Evolutionary conservation across 2,329 filamentous ascomycete genomes (phyloP).

Genomic region (Boeremia lycopersici): DNA sequence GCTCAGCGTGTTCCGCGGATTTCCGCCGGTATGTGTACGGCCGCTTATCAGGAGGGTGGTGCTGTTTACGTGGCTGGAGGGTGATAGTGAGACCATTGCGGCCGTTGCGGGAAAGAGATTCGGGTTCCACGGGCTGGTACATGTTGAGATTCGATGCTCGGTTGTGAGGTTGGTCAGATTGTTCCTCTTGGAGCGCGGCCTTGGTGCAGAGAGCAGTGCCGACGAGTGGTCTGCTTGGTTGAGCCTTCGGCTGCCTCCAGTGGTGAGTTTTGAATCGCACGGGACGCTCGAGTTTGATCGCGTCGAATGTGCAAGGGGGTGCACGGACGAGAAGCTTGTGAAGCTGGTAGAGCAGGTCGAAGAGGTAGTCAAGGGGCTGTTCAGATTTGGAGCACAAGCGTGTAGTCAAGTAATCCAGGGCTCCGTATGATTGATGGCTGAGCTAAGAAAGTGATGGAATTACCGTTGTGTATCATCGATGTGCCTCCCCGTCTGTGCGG

Average conservation of each 20-base stretch:
- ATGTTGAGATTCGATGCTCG: neutral
- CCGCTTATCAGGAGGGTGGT: neutral
- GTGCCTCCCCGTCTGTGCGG: too few relatives aligned
- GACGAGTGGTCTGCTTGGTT: neutral
- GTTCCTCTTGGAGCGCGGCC: neutral
- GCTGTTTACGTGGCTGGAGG: neutral
- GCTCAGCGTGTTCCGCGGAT: neutral
- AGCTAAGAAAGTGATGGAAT: too few relatives aligned
- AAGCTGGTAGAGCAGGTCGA: neutral
- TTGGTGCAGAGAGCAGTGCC: neutral
- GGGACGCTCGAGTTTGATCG: neutral
- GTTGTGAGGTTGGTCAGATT: neutral
- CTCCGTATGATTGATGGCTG: too few relatives aligned
- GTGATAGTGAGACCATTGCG: neutral
- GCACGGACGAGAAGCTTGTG: neutral
- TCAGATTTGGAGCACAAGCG: neutral
- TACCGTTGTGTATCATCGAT: too few relatives aligned
- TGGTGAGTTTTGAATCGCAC: neutral
- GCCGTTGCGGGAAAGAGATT: neutral
- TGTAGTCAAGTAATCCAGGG: too few relatives aligned
- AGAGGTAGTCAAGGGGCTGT: neutral
- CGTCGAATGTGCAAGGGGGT: neutral
- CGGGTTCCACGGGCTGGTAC: neutral
- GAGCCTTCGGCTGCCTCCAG: neutral
- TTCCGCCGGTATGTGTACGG: neutral